These are phyloP conservation scores for Wallacemonas sp. DNA, from an alignment of 208 protist species.

Conservation along the genomic window DNA sequence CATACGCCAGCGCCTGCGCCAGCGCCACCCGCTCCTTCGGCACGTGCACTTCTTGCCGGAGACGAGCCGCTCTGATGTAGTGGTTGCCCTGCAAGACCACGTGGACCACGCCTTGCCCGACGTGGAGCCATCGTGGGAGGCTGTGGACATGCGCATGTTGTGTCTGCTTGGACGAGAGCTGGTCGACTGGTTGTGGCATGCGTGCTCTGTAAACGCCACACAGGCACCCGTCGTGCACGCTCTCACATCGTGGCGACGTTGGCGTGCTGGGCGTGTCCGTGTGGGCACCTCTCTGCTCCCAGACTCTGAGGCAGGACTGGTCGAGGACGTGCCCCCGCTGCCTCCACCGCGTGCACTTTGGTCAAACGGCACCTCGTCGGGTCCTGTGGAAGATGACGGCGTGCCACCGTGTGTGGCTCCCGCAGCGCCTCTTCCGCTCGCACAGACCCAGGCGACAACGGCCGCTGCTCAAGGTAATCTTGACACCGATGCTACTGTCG, in stretches of 20 bases:
- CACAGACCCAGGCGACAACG: not conserved
- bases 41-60: not conserved
- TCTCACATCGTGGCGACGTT: not conserved
- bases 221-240: not conserved
- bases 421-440: not conserved
- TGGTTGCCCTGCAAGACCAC: not conserved
- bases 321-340: conserved; percentile 3
- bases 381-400: no score
- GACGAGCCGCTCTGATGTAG: not conserved
- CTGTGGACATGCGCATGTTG: not conserved
- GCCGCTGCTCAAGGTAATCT: no score
- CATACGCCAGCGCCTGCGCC: conserved; percentile 18
- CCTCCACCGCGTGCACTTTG: not conserved
- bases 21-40: conserved; percentile 27
- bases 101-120: not conserved
- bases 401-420: no score
- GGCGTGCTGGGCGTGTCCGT: not conserved
- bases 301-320: not conserved
- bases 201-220: not conserved
- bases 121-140: not conserved
- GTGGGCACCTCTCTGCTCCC: no score
- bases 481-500: not conserved
- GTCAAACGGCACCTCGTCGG: no score
- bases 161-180: not conserved
- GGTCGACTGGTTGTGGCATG: not conserved